Evolutionary conservation across 306 rosid species (phyloP).

Genomic region (Begonia peltatifolia): DNA sequence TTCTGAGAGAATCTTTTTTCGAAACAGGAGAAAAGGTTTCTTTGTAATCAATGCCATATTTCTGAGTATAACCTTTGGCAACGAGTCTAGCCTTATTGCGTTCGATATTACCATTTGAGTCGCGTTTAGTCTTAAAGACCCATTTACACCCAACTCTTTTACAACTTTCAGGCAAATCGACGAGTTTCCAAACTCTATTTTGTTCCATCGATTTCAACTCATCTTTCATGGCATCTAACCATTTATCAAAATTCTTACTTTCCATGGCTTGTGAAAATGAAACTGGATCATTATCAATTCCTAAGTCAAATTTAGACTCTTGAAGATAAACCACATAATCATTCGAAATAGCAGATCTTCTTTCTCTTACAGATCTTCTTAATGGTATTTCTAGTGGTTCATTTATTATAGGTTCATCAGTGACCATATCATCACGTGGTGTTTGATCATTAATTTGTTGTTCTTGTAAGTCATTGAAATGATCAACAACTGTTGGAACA

Average conservation of each 20-base stretch:
- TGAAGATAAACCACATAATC: not conserved
- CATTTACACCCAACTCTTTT: conserved; percentile 1
- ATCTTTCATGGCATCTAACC: not conserved
- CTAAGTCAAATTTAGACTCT: not conserved
- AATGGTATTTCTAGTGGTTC: not conserved
- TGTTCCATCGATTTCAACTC: not conserved
- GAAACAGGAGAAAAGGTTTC: not conserved
- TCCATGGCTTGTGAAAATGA: not conserved
- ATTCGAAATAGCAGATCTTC: not conserved
- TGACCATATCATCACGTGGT: no score
- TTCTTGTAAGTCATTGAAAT: no score
- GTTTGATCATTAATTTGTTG: no score
- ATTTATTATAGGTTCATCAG: not conserved
- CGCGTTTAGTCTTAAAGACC: not conserved
- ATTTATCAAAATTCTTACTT: not conserved
- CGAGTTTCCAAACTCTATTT: not conserved
- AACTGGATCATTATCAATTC: not conserved
- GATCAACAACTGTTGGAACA: not conserved
- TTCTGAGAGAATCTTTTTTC: not conserved
- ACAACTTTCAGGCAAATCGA: not conserved
- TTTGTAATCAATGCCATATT: not conserved
- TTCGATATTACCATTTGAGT: not conserved
- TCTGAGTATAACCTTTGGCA: not conserved
- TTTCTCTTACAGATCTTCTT: not conserved
- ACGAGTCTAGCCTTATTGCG: not conserved